Conservation (phyloP, 257 asterid genomes). For the Jacaranda mimosifolia region DNA sequence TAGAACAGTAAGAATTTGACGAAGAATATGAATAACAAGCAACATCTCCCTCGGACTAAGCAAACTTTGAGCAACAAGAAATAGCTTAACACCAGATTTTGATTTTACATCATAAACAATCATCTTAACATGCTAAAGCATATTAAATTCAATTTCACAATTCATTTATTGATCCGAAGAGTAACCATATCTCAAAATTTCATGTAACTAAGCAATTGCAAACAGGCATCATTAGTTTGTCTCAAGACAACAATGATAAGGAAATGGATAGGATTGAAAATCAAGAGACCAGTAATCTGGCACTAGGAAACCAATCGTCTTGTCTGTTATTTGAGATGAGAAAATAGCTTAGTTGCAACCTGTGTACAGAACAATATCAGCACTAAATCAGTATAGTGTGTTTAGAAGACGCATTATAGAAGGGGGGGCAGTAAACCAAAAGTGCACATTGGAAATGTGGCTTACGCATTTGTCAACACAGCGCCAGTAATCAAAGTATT, state of each 20-base stretch:
- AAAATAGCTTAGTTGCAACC: constrained; percentile 60
- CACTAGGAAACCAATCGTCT: constrained; percentile 22
- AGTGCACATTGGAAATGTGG: background rate
- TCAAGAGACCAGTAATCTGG: constrained; percentile 28
- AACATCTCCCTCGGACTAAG: constrained; percentile 2
- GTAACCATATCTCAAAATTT: constrained; percentile 35
- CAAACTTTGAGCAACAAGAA: background rate
- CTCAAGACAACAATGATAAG: constrained; percentile 27
- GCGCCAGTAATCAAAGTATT: constrained; percentile 85
- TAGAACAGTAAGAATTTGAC: too few relatives aligned
- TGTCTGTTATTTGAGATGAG: constrained; percentile 49
- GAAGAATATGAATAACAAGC: background rate
- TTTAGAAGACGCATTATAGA: background rate
- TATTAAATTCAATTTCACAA: constrained; percentile 13
- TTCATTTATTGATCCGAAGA: constrained; percentile 39
- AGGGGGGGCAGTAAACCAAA: background rate
- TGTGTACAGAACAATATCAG: constrained; percentile 33
- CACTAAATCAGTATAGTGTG: constrained; percentile 1
- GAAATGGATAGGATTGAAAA: constrained; percentile 27
- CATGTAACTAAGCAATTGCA: constrained; percentile 18
- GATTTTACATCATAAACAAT: constrained; percentile 21
- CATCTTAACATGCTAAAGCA: constrained; percentile 21
- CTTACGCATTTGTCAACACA: constrained; percentile 75
- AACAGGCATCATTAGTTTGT: constrained; percentile 27
- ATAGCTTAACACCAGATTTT: background rate